Evolutionary conservation across 2,329 filamentous ascomycete species (phyloP), one percentile per base, ranked within the genome.

Genomic region (Ophiocordyceps camponoti-leonardi): DNA sequence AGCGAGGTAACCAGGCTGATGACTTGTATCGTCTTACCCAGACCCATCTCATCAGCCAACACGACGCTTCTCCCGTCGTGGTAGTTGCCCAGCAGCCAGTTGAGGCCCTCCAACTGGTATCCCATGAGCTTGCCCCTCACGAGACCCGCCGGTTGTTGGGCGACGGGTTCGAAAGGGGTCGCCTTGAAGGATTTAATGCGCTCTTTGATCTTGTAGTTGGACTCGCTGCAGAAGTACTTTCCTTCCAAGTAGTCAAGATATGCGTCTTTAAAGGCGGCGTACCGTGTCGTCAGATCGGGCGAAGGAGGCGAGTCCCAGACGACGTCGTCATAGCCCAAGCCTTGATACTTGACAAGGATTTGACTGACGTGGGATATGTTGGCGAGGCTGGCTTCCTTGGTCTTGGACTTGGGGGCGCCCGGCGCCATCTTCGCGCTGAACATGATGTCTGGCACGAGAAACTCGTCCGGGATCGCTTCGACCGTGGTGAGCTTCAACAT

Each of bases 11-110:
- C 73, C 50, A 94, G 75, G 3, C 81, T 77, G 49, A 96, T 83
- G 45, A 95, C 79, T 59, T 98, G 92, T 30, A 98, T 86, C 0
- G 92, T 98, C 67, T 98, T 98, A 30, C 92, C 92, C 2, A 98
- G 75, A 39, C 92, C 92, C 92, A 98, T 98, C 58, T 98, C 92
- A 57, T 98, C 92, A 0, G 92, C 92, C 7, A 96, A 73, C 48
- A 96, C 90, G 26, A 87, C 83, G 55, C 92, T 96, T 56, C 84
- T 80, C 52, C 80, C 72, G 44, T 75, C 71, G 54, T 87, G 83
- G 69, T 86, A 96, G 57, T 92, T 92, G 59, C 84, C 88, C 48
- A 94, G 81, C 2, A 98, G 74, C 88, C 92, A 98, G 55, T 96
- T 95, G 44, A 95, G 68, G 19, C 92, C 92, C 48, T 95, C 85